Conservation (phyloP, 2,329 filamentous ascomycete genomes). For the Colletotrichum lindemuthianum region DNA sequence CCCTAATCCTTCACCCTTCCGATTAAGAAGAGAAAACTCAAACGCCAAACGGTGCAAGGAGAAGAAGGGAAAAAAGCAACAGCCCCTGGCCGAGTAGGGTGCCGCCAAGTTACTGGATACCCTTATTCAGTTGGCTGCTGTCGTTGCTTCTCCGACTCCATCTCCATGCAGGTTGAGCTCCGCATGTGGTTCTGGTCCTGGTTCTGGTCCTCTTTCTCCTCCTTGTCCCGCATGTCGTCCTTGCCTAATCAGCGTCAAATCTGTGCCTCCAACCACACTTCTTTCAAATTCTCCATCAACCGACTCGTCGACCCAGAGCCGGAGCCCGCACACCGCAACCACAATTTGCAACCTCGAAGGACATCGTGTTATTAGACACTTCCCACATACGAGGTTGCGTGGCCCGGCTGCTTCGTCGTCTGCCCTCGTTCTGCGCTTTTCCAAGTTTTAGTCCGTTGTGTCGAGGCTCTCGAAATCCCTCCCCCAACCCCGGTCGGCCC, state of each 20-base stretch:
- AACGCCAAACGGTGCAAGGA: no score
- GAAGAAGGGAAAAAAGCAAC: not conserved
- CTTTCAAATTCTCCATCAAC: conserved; percentile 29
- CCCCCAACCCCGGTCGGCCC: not conserved
- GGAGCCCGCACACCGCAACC: conserved; percentile 21
- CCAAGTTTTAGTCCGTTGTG: not conserved
- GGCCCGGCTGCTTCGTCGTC: conserved; percentile 7
- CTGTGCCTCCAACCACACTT: conserved; percentile 23
- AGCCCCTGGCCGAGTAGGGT: conserved; percentile 13
- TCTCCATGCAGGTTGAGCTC: conserved; percentile 32
- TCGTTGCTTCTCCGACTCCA: conserved; percentile 34
- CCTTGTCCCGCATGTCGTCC: conserved; percentile 33
- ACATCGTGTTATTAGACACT: conserved; percentile 35
- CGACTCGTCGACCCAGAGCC: conserved; percentile 19
- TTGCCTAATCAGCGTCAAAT: conserved; percentile 35
- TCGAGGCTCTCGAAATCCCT: not conserved
- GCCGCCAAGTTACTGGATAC: not conserved
- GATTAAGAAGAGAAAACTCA: no score
- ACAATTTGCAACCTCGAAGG: conserved; percentile 15
- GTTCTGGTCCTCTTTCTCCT: conserved; percentile 32
- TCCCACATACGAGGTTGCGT: conserved; percentile 14
- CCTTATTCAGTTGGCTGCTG: conserved; percentile 30
- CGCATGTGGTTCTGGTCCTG: conserved; percentile 32
- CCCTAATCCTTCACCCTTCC: not conserved
- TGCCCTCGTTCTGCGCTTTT: not conserved